Evolutionary conservation across 495 filamentous ascomycete species (phyloP).

Genomic region (Thozetella sp.): DNA sequence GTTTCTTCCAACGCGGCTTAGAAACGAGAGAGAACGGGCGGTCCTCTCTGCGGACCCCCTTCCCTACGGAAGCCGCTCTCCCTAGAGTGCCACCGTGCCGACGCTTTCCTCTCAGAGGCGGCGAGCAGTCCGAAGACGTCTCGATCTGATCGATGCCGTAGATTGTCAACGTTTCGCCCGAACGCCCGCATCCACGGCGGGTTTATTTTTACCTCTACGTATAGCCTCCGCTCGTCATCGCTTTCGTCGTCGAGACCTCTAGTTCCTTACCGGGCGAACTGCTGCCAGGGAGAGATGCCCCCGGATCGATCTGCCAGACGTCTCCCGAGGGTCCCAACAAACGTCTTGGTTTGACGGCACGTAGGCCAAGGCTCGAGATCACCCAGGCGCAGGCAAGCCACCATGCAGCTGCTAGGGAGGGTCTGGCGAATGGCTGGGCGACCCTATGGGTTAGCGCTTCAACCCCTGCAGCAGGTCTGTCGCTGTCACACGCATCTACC

Average conservation of each 20-base stretch:
- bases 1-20: neutral
- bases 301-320: neutral
- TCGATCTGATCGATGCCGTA: neutral
- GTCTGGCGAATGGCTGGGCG: neutral
- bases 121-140: neutral
- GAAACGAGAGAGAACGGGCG: no score
- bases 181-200: neutral
- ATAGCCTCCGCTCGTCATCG: neutral
- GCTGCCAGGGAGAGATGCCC: neutral
- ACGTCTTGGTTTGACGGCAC: no score
- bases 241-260: no score
- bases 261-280: no score
- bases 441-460: neutral
- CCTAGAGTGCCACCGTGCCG: no score
- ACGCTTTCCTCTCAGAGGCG: no score
- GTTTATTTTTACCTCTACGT: neutral
- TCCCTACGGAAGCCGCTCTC: no score
- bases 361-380: neutral
- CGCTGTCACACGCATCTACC: no score
- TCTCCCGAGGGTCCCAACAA: no score
- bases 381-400: neutral
- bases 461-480: neutral
- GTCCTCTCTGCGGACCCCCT: no score
- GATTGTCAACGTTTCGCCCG: constrained; percentile 2
- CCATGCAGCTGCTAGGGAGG: neutral